A percentile compares a stretch with the other conserved stretches of the same genome.
phyloP scores from a whole-genome alignment of 345 rosid genomes.

The Noccaea caerulescens region DNA sequence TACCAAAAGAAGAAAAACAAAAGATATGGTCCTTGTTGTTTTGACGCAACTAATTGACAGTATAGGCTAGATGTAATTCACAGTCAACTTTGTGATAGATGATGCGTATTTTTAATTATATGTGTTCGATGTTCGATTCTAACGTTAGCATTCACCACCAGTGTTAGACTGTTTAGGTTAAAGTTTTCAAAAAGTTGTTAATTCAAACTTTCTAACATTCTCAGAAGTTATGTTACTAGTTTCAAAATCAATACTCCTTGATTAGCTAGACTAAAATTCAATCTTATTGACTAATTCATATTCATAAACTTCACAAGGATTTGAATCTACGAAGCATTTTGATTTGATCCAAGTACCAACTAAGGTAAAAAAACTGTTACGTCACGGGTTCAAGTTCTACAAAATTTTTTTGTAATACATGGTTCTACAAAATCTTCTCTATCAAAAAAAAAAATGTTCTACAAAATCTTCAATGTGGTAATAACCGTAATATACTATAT shows the following conservation, averaged over 20 bases:
- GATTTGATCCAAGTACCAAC: neutral
- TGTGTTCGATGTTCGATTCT: neutral
- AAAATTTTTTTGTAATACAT: too few species aligned
- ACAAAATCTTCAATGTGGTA: neutral
- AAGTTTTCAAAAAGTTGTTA: too few species aligned
- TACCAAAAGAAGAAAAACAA: constrained; percentile 43
- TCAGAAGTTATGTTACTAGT: too few species aligned
- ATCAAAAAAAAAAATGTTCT: neutral
- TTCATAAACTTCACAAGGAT: too few species aligned
- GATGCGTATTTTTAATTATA: constrained; percentile 7
- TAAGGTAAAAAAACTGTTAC: neutral
- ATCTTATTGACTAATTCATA: too few species aligned
- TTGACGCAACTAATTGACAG: constrained; percentile 28
- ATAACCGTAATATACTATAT: neutral
- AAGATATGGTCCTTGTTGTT: constrained; percentile 32
- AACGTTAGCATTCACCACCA: constrained; percentile 29
- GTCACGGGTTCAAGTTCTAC: constrained; percentile 9
- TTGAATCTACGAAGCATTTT: neutral
- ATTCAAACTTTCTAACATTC: too few species aligned
- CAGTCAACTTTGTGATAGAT: constrained; percentile 26
- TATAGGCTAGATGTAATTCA: constrained; percentile 30
- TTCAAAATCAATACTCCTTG: too few species aligned
- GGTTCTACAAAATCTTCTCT: too few species aligned
- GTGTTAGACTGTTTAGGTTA: too few species aligned
- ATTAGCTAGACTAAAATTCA: too few species aligned